These are phyloP conservation scores for Acacia pycnantha DNA, from an alignment of 331 rosid species.

Conservation along the genomic window DNA sequence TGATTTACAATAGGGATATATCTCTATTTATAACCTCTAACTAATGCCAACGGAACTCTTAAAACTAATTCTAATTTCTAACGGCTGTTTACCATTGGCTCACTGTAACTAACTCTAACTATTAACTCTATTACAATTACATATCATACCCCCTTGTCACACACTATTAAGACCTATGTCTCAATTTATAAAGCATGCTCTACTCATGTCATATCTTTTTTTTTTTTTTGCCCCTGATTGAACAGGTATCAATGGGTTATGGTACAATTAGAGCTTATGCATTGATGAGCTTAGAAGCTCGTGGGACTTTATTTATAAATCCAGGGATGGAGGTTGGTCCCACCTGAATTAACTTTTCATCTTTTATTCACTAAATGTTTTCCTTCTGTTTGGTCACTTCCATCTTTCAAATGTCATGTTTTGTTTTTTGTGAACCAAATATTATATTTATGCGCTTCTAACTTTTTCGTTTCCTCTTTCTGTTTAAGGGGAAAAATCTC, in stretches of 20 bases:
- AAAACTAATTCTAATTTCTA: too few species aligned
- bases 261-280: constrained; percentile 83
- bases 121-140: too few species aligned
- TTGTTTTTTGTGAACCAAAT: constrained; percentile 10
- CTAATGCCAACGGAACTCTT: too few species aligned
- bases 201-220: background rate
- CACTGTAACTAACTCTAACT: too few species aligned
- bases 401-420: background rate
- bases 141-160: background rate
- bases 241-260: constrained; percentile 88
- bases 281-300: constrained; percentile 85
- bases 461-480: background rate
- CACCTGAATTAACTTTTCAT: constrained; percentile 1
- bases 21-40: too few species aligned
- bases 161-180: background rate
- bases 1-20: too few species aligned
- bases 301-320: constrained; percentile 83
- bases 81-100: too few species aligned
- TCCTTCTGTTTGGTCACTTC: background rate
- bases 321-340: constrained; percentile 90
- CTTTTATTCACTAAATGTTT: constrained; percentile 3
- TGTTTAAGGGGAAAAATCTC: too few species aligned
- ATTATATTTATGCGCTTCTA: background rate
- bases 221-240: background rate
- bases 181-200: constrained; percentile 17